A percentile compares a stretch with the other conserved stretches of the same genome.
Conservation (phyloP, 1,284 basidiomycete genomes). For the Mycosarcoma mackinlayi region DNA sequence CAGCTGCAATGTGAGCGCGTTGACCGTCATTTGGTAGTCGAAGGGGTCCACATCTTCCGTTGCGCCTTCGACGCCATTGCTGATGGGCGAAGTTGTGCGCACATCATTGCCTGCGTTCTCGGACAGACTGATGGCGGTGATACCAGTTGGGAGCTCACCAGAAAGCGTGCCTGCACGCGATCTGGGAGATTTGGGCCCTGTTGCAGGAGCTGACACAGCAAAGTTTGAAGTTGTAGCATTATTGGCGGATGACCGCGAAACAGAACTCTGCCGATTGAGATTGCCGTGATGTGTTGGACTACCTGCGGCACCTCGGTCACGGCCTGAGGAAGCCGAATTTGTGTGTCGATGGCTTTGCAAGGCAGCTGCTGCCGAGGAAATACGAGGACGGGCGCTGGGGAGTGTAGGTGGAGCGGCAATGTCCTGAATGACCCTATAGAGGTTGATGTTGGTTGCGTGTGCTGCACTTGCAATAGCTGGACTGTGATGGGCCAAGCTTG, state of each 20-base stretch:
- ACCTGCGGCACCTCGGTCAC: constrained; percentile 22
- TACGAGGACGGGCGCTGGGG: constrained; percentile 53
- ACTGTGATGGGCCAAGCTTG: constrained; percentile 91
- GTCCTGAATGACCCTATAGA: constrained; percentile 85
- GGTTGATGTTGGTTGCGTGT: constrained; percentile 83
- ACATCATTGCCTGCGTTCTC: constrained; percentile 22
- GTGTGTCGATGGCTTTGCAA: constrained; percentile 48
- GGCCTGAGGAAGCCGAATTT: constrained; percentile 19
- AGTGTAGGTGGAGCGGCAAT: constrained; percentile 78
- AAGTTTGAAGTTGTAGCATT: constrained; percentile 3
- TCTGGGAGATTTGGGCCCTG: constrained; percentile 22
- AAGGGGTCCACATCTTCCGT: constrained; percentile 76
- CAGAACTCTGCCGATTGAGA: constrained; percentile 14
- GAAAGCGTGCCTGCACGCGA: constrained; percentile 20
- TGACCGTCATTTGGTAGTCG: constrained; percentile 91
- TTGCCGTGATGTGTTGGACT: constrained; percentile 25
- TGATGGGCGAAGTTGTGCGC: constrained; percentile 10
- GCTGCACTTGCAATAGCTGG: constrained; percentile 89
- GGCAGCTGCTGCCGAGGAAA: constrained; percentile 70
- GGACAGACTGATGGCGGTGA: constrained; percentile 18
- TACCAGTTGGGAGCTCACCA: constrained; percentile 14
- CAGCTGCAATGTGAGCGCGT: constrained; percentile 90
- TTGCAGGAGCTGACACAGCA: background rate
- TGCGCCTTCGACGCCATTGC: background rate
- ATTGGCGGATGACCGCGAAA: constrained; percentile 12